Evolutionary conservation across 2,329 filamentous ascomycete species (phyloP).

Genomic region (Fusarium floridanum): DNA sequence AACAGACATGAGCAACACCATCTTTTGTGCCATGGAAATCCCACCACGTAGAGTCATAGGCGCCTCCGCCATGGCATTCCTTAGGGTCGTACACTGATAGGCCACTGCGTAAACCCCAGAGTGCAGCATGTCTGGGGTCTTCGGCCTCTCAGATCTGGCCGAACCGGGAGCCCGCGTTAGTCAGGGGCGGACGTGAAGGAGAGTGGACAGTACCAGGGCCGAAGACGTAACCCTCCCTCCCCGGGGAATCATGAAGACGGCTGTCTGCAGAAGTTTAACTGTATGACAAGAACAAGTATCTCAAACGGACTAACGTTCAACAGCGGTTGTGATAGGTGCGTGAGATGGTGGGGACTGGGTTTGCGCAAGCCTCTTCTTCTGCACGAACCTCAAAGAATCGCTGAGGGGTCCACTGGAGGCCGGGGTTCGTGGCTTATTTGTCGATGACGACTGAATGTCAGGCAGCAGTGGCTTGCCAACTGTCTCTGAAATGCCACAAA

Average conservation of each 20-base stretch:
- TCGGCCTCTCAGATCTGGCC: conserved; percentile 12
- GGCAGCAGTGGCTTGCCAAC: conserved; percentile 31
- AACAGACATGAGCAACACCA: conserved; percentile 12
- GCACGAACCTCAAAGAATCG: conserved; percentile 19
- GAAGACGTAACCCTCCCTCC: not conserved
- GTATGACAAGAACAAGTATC: conserved; percentile 12
- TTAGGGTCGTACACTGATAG: conserved; percentile 12
- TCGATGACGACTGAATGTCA: conserved; percentile 12
- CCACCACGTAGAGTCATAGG: not conserved
- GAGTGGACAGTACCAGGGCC: conserved; percentile 25
- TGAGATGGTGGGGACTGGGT: conserved; percentile 28
- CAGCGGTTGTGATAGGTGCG: conserved; percentile 31
- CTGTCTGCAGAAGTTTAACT: conserved; percentile 3
- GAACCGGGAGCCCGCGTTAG: conserved; percentile 5
- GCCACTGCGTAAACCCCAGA: conserved; percentile 22
- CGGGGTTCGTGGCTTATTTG: conserved; percentile 14
- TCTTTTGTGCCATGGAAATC: not conserved
- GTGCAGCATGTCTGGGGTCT: not conserved
- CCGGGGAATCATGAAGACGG: not conserved
- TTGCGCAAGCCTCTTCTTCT: conserved; percentile 20
- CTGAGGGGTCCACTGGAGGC: conserved; percentile 17
- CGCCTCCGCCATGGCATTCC: conserved; percentile 16
- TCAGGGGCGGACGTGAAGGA: conserved; percentile 5
- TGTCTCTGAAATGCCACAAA: conserved; percentile 29
- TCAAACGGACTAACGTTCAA: conserved; percentile 30